Evolutionary conservation across 306 rosid species (phyloP).

Genomic region (Dalbergia oliveri): DNA sequence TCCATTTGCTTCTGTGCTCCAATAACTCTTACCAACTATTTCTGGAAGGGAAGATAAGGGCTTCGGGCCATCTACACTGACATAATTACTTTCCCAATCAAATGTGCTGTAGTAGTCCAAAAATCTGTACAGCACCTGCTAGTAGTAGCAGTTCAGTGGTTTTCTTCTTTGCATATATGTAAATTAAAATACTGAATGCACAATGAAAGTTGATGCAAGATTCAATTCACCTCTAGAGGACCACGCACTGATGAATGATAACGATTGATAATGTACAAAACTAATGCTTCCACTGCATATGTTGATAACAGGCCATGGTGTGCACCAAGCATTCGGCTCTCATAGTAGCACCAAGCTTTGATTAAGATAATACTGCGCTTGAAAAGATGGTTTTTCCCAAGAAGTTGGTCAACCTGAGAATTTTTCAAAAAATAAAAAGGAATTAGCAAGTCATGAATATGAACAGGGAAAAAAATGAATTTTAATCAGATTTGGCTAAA

Average conservation of each 20-base stretch:
- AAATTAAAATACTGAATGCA: constrained; percentile 35
- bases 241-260: constrained; percentile 68
- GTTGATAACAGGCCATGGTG: constrained; percentile 72
- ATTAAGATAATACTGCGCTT: constrained; percentile 70
- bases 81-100: constrained; percentile 66
- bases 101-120: constrained; percentile 71
- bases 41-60: constrained; percentile 62
- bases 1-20: constrained; percentile 23
- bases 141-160: constrained; percentile 36
- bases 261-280: constrained; percentile 63
- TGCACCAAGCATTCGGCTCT: constrained; percentile 79
- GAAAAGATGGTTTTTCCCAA: constrained; percentile 71
- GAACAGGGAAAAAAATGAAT: neutral
- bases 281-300: constrained; percentile 73
- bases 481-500: constrained; percentile 26
- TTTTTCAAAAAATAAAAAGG: neutral
- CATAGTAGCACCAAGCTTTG: constrained; percentile 86
- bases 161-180: constrained; percentile 37
- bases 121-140: constrained; percentile 72
- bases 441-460: constrained; percentile 36
- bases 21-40: constrained; percentile 57
- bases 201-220: constrained; percentile 37
- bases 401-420: constrained; percentile 62
- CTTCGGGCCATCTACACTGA: constrained; percentile 64
- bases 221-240: constrained; percentile 71